Evolutionary conservation across 2,329 filamentous ascomycete genomes (phyloP), one percentile per base, ranked within the genome.

Genomic region (Periconia sp.): DNA sequence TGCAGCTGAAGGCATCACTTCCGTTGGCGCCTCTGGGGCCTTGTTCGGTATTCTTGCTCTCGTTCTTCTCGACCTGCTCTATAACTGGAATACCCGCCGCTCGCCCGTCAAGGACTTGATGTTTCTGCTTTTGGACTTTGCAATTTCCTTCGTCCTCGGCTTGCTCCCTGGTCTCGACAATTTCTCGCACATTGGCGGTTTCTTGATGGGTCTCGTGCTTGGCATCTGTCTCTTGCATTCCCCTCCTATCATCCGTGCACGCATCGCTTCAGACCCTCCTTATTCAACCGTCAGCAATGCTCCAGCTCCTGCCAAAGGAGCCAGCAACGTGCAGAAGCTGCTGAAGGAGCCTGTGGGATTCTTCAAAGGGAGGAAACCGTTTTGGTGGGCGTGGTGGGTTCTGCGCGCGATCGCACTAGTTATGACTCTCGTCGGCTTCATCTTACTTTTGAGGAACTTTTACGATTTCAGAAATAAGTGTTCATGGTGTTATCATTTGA

Each of bases 301-400:
- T 1, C 55, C 63, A 1, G 49, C 62, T 2, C 60, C 62, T 10
- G 57, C 65, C 11, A 48, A 40, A 13, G 49, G 37, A 15, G 54
- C 56, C n/a, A 49, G 59, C 2, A 70, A 65, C 7, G 54, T 81
- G 1, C 66, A 68, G 13, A 72, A 66, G 15, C 82, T 84, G 59
- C 68, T 76, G 20, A 80, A 78, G 57, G 68, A 78, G 50, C 81
- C 82, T 0, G 59, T 84, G 0, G 86, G 85, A 6, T 97, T 97
- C 76, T 97, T 97, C 78, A 93, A 92, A 72, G 91, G 91, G 18
- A 84, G 94, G 17, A 96, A 96, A 72, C 89, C 90, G 19, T 81
- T 96, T 8, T 99, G 94, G 94, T 99, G 94, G 94, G 89, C 79
- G 6, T 99, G 94, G 94, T 97, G 93, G 93, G 75, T 96, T 19